phyloP scores from a whole-genome alignment of 371 early-diverging fungal genomes.

The Mortierella sp. region DNA sequence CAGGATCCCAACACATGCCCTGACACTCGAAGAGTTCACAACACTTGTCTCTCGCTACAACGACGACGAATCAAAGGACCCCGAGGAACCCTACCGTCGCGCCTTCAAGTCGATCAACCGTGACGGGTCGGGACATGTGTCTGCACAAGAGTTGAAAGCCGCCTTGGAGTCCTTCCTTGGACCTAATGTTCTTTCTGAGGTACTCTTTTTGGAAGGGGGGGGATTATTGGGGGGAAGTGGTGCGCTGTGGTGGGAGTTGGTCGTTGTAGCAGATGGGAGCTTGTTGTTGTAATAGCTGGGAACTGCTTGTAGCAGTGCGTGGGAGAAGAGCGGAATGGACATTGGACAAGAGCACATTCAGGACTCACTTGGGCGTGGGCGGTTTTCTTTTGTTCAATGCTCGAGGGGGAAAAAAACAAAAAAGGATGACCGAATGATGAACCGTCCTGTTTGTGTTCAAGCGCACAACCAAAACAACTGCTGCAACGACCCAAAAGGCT shows the following conservation, averaged over 20 bases:
- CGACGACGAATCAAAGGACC: slow-evolving; percentile 26
- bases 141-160: slow-evolving; percentile 29
- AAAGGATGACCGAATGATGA: slow-evolving; percentile 7
- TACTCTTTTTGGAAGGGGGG: background rate
- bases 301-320: too few species aligned
- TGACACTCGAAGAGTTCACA: slow-evolving; percentile 29
- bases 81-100: slow-evolving; percentile 40
- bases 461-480: background rate
- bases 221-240: background rate
- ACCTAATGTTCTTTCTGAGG: slow-evolving; percentile 40
- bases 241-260: too few species aligned
- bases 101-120: slow-evolving; percentile 41
- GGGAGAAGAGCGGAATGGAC: background rate
- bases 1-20: slow-evolving; percentile 32
- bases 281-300: too few species aligned
- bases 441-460: background rate
- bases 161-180: slow-evolving; percentile 33
- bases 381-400: too few species aligned
- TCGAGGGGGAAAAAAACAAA: background rate
- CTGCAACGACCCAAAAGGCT: background rate
- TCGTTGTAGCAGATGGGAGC: too few species aligned
- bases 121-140: slow-evolving; percentile 39
- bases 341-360: background rate
- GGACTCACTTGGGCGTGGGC: too few species aligned
- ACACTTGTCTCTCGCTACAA: slow-evolving; percentile 29